A percentile compares a stretch with the other conserved stretches of the same genome.
Conservation (phyloP, 352 stramenopile species). For the Phytophthora vignae region DNA sequence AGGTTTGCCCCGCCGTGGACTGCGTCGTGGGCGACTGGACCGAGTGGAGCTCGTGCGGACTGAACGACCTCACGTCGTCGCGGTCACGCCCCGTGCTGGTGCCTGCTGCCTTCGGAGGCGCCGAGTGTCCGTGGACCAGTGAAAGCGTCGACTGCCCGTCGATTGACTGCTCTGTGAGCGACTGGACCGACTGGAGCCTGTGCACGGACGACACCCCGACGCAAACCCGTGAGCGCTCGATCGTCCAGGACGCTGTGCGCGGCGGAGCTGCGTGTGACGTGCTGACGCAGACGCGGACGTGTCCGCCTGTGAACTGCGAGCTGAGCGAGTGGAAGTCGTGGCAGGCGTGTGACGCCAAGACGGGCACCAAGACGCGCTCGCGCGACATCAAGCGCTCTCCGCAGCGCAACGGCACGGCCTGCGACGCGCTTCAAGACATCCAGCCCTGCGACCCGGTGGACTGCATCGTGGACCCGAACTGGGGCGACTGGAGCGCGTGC, state of each 20-base stretch:
- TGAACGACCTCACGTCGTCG: constrained; percentile 33
- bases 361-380: constrained; percentile 32
- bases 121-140: constrained; percentile 38
- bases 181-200: constrained; percentile 54
- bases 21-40: constrained; percentile 48
- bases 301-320: constrained; percentile 57
- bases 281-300: constrained; percentile 38
- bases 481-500: constrained; percentile 55
- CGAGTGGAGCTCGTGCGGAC: constrained; percentile 47
- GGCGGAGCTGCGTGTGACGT: constrained; percentile 44
- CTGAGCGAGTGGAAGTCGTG: constrained; percentile 41
- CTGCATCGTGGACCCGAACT: constrained; percentile 51
- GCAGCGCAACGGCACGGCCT: constrained; percentile 42
- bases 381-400: constrained; percentile 31
- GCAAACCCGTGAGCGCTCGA: constrained; percentile 47
- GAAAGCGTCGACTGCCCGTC: constrained; percentile 51
- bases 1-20: constrained; percentile 46
- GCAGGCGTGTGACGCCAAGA: constrained; percentile 39
- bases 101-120: constrained; percentile 31
- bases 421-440: constrained; percentile 41
- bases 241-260: constrained; percentile 47
- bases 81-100: constrained; percentile 40
- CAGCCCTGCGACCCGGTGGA: constrained; percentile 45
- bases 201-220: constrained; percentile 55
- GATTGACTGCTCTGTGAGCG: constrained; percentile 48